A percentile compares a stretch with the other conserved stretches of the same genome.
Evolutionary conservation across 768 basidiomycete genomes (phyloP).

Genomic region (Lentinula sp.): DNA sequence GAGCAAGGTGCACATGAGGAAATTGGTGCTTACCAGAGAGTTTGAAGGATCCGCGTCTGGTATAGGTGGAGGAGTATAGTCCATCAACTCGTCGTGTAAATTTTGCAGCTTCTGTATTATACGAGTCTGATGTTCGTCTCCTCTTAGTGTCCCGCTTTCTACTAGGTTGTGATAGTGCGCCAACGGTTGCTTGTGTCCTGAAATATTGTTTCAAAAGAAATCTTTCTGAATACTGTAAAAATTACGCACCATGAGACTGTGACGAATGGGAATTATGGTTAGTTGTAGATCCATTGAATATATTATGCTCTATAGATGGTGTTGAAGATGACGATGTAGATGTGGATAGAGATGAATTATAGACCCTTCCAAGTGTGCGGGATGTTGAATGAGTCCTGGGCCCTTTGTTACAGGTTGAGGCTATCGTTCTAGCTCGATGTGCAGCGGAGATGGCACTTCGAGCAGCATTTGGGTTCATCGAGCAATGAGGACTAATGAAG

Average conservation of each 20-base stretch:
- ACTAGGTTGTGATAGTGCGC: slow-evolving; percentile 41
- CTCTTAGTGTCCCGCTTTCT: slow-evolving; percentile 45
- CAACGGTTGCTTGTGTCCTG: slow-evolving; percentile 34
- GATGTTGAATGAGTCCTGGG: slow-evolving; percentile 11
- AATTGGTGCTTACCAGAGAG: slow-evolving; percentile 28
- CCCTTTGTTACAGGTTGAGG: slow-evolving; percentile 13
- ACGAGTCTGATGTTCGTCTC: slow-evolving; percentile 78
- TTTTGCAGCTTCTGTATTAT: slow-evolving; percentile 81
- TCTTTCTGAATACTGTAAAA: background rate
- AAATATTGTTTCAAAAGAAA: background rate
- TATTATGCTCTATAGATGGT: background rate
- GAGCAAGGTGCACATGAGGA: slow-evolving; percentile 1
- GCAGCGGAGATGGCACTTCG: background rate
- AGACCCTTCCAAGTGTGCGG: slow-evolving; percentile 16
- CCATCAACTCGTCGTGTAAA: slow-evolving; percentile 64
- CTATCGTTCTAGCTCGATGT: background rate
- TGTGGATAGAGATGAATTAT: slow-evolving; percentile 22
- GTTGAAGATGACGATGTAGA: background rate
- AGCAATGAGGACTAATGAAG: background rate
- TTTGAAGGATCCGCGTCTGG: slow-evolving; percentile 33
- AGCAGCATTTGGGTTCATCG: background rate
- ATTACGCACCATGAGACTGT: background rate
- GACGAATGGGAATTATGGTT: background rate
- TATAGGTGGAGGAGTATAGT: slow-evolving; percentile 67
- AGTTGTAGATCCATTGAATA: background rate